Base-by-base conservation (phyloP, 371 early-diverging fungal species). In the Mortierella sp. region DNA sequence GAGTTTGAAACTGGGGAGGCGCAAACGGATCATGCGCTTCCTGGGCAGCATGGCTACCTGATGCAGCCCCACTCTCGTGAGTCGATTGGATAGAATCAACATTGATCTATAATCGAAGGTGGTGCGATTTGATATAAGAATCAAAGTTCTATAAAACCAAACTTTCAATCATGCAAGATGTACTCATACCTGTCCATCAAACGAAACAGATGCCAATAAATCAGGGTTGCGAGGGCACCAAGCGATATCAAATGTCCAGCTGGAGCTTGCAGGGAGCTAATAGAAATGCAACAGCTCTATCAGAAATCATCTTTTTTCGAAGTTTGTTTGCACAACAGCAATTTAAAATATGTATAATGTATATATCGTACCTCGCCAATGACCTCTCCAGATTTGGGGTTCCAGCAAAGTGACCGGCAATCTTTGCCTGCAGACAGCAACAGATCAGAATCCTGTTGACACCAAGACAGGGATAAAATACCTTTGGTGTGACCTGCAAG, bases 221-320 rank as follows among this genome's bases (percentile, higher is more conserved):
- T 97, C 96, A 5, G 98, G 98, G 82, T 98, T 97, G 41, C 92
- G 85, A 58, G 95, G 93, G 78, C 95, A 96, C 96, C 97, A 97
- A 74, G 95, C 95, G 28, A 94, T 96, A 73, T 97, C 95, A 84
- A 96, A 96, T 16, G 94, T 87, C 96, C 97, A 97, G 85, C 96
- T 96, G 74, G 87, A 85, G 65, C 91, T 89, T 62, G 86, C 86
- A 16, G 94, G 92, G 58, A 97, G 86, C 84, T 92, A 86, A 47
- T 81, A 84, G 19, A 85, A 4, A 52, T 57, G 24, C n/a, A 32
- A 47, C 21, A 21, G 45, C 28, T 16, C 85, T 84, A 28, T 55
- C 16, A 55, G 55, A 28, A 28, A 28, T 32, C 28, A 28, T 55
- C 16, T 8, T 32, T 28, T 19, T 13, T 24, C 4, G 11, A 10